Evolutionary conservation across 306 rosid species (phyloP), one percentile per base, ranked within the genome.

Genomic region (Lotus japonicus): DNA sequence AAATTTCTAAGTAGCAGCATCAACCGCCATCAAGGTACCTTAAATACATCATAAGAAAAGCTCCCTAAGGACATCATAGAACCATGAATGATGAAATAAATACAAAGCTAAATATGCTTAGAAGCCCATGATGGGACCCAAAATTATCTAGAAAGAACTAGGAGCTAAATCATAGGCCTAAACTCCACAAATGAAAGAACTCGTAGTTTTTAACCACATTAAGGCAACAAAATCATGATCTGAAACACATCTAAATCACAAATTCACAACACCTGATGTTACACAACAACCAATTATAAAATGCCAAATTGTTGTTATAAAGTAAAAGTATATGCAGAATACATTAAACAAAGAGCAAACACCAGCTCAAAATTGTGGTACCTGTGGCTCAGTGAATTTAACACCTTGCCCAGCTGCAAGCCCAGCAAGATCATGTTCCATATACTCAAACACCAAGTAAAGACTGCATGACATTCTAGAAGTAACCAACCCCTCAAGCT

Each of bases 381-480:
- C 99, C 99, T 94, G 97, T 72, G 97, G 73, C 75, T 90, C 96
- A 17, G 92, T 86, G 86, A 94, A 94, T 82, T 87, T 88, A 56
- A 88, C 84, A 66, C 84, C 97, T 21, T 88, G 86, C 5, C 87
- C 73, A 38, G 99, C 92, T 0, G 90, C 88, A 10, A 94, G 99
- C 2, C 99, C 99, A 1, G 99, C 87, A 51, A 94, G 99, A 85
- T 94, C 99, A 63, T 94, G 99, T 77, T 90, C 99, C 99, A 94
- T 94, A 71, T 94, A 94, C 75, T 94, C 95, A 38, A 94, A 94
- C 13, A 94, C 90, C 76, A 94, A 82, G 86, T 94, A 94, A 57
- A 94, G 89, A 72, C 99, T 94, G 45, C 96, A 90, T 23, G 99
- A 90, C 97, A 94, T 94, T 88, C 99, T 85, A 7, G 99, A 94